These are phyloP conservation scores for Russula vinacea DNA, from an alignment of 768 basidiomycete species.

Conservation along the genomic window DNA sequence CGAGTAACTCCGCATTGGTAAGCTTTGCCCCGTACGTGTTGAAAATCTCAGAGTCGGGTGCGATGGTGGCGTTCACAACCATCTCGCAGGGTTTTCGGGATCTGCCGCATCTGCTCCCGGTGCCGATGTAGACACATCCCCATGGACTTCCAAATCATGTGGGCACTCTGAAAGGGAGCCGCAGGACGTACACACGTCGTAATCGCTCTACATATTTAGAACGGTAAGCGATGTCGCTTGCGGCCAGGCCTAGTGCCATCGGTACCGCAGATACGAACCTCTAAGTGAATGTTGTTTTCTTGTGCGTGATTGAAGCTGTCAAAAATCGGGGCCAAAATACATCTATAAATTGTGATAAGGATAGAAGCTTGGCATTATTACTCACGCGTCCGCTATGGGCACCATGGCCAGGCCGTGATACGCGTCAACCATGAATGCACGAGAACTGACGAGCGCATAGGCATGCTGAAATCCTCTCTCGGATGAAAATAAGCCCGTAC, in stretches of 20 bases:
- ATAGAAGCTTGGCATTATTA: slow-evolving; percentile 24
- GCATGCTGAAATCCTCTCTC: slow-evolving; percentile 50
- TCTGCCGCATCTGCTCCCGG: slow-evolving; percentile 16
- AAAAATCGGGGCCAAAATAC: slow-evolving; percentile 4
- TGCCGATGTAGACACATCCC: not conserved
- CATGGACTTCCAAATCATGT: slow-evolving; percentile 50
- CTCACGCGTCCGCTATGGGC: slow-evolving; percentile 79
- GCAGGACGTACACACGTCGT: slow-evolving; percentile 67
- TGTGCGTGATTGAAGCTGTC: slow-evolving; percentile 69
- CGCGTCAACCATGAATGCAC: slow-evolving; percentile 79
- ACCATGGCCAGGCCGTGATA: slow-evolving; percentile 82
- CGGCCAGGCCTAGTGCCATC: not conserved
- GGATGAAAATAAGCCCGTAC: slow-evolving; percentile 30
- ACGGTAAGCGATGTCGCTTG: slow-evolving; percentile 8
- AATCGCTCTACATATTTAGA: slow-evolving; percentile 54
- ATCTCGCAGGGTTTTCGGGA: slow-evolving; percentile 50
- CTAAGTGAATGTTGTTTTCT: slow-evolving; percentile 68
- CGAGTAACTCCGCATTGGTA: slow-evolving; percentile 61
- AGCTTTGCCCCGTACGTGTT: slow-evolving; percentile 74
- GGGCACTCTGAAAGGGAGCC: slow-evolving; percentile 63
- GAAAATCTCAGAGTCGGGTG: slow-evolving; percentile 56
- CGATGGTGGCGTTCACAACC: slow-evolving; percentile 55
- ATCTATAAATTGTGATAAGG: not conserved
- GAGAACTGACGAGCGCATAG: slow-evolving; percentile 68
- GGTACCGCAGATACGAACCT: slow-evolving; percentile 46